Conservation (phyloP, 2,329 filamentous ascomycete species). For the Tolypocladium inflatum region DNA sequence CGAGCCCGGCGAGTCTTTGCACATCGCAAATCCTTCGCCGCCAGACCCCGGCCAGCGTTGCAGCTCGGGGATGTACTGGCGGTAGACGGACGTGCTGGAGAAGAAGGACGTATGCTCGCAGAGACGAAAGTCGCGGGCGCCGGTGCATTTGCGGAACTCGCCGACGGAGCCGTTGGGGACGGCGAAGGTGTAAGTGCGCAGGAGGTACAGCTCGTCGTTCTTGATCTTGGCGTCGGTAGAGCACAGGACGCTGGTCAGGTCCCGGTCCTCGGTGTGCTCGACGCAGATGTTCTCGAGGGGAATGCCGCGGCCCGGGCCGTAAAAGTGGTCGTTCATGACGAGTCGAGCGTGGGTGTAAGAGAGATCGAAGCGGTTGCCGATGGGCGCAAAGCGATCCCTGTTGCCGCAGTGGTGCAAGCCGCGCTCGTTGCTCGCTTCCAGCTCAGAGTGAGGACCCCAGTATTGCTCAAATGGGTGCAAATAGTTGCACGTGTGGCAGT, state of each 20-base stretch:
- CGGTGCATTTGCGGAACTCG: slow-evolving; percentile 8
- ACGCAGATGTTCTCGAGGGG: slow-evolving; percentile 8
- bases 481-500: slow-evolving; percentile 10
- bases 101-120: slow-evolving; percentile 14
- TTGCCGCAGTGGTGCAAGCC: slow-evolving; percentile 3
- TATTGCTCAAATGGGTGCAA: slow-evolving; percentile 8
- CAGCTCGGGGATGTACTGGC: slow-evolving; percentile 11
- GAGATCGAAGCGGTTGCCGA: slow-evolving; percentile 9
- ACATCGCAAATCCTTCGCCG: slow-evolving; percentile 6
- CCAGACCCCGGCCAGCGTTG: slow-evolving; percentile 2
- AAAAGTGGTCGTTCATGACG: slow-evolving; percentile 11
- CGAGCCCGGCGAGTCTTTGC: slow-evolving; percentile 8
- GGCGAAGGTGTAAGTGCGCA: slow-evolving; percentile 9
- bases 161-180: slow-evolving; percentile 2
- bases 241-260: slow-evolving; percentile 6
- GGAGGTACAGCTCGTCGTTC: slow-evolving; percentile 10
- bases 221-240: slow-evolving; percentile 8
- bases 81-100: slow-evolving; percentile 7
- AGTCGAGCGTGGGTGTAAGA: slow-evolving; percentile 11
- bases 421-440: background rate
- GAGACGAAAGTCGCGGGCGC: slow-evolving; percentile 11
- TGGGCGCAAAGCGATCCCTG: slow-evolving; percentile 9
- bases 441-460: slow-evolving; percentile 5
- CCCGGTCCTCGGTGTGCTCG: slow-evolving; percentile 6
- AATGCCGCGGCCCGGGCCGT: slow-evolving; percentile 10